These are phyloP conservation scores for Eutrema salsugineum DNA, from an alignment of 441 rosid species.

Conservation along the genomic window DNA sequence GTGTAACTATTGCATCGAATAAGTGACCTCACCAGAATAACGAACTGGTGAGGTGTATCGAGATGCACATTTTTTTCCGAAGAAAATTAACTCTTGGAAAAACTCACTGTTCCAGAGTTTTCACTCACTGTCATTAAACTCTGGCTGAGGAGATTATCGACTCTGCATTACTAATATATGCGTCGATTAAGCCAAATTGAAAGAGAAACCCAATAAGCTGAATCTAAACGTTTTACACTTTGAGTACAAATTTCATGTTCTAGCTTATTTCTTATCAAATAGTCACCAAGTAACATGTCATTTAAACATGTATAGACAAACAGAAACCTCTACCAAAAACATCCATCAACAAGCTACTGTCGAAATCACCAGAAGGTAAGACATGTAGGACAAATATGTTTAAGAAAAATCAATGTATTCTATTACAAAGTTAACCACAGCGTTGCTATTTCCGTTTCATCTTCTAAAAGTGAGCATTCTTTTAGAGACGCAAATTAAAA, in stretches of 20 bases:
- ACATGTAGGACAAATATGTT: not conserved
- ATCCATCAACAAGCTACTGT: not conserved
- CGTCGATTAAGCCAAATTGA: conserved; percentile 36
- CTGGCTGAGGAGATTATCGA: conserved; percentile 30
- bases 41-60: conserved; percentile 76
- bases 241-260: not conserved
- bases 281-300: not conserved
- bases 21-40: conserved; percentile 79
- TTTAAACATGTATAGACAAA: not conserved
- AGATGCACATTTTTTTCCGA: conserved; percentile 47
- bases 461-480: not conserved
- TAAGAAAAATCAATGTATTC: not conserved
- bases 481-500: not conserved
- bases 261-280: not conserved
- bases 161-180: conserved; percentile 35
- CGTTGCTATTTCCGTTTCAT: not conserved
- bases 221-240: conserved; percentile 21
- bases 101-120: conserved; percentile 27
- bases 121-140: conserved; percentile 30
- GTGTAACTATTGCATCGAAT: conserved; percentile 69
- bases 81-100: not conserved
- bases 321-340: not conserved
- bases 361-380: not conserved
- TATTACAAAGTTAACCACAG: not conserved
- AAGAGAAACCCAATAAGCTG: conserved; percentile 26